Percentiles rank a stretch among this genome's conserved stretches.
Evolutionary conservation across 768 basidiomycete genomes (phyloP).

Genomic region (Pilatotrama ljubarskyi): DNA sequence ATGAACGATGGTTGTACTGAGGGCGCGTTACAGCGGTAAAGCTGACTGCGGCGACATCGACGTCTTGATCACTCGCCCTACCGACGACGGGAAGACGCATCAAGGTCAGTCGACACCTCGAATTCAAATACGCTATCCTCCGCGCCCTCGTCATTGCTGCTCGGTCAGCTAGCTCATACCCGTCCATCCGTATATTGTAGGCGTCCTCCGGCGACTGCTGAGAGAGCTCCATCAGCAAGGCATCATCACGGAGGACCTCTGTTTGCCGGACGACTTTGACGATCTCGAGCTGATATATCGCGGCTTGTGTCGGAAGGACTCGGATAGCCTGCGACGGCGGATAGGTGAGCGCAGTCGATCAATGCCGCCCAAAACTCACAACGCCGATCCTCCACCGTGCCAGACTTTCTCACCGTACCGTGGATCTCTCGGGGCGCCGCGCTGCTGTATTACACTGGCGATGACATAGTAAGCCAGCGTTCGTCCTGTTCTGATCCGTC

Average conservation of each 20-base stretch:
- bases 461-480: conserved; percentile 71
- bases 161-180: not conserved
- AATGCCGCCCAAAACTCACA: no score
- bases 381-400: not conserved
- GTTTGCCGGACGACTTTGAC: conserved; percentile 63
- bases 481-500: not conserved
- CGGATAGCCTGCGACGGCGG: conserved; percentile 54
- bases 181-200: conserved; percentile 37
- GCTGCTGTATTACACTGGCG: conserved; percentile 91
- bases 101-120: conserved; percentile 43
- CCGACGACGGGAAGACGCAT: conserved; percentile 74
- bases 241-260: conserved; percentile 81
- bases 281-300: conserved; percentile 79
- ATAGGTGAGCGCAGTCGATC: conserved; percentile 47
- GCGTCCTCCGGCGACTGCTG: conserved; percentile 62
- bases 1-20: not conserved
- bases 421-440: conserved; percentile 81
- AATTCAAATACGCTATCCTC: no score
- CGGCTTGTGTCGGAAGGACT: conserved; percentile 61
- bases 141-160: not conserved
- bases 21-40: conserved; percentile 58
- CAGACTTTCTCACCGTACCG: conserved; percentile 81
- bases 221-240: conserved; percentile 51
- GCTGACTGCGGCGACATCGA: conserved; percentile 89
- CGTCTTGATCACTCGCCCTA: conserved; percentile 77